Conservation (phyloP, 768 basidiomycete species). For the Lentinula aciculospora region DNA sequence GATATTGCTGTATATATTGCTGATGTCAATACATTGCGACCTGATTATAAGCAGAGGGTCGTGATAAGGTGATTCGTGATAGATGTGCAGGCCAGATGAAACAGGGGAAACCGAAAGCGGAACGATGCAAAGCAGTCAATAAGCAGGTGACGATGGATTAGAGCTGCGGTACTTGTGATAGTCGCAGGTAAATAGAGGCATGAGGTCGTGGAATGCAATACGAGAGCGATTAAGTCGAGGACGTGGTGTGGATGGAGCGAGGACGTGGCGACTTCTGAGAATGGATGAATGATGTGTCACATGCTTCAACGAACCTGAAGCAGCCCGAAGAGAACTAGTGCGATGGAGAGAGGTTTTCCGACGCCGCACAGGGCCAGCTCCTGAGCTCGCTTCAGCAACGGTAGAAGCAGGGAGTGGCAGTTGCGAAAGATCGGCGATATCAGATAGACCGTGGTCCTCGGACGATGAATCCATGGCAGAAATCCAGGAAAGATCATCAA, state of each 20-base stretch:
- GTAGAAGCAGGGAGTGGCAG: conserved; percentile 24
- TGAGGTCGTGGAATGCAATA: conserved; percentile 6
- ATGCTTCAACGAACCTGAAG: neutral
- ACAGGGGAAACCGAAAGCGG: neutral
- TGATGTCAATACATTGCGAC: conserved; percentile 1
- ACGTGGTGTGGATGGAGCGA: conserved; percentile 1
- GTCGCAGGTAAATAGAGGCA: conserved; percentile 7
- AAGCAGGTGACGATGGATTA: conserved; percentile 2
- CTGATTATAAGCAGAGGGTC: neutral
- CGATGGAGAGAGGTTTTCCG: conserved; percentile 36
- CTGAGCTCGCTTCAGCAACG: conserved; percentile 19
- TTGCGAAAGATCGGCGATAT: conserved; percentile 66
- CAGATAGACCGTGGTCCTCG: conserved; percentile 35
- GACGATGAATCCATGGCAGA: conserved; percentile 46
- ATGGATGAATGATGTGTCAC: neutral
- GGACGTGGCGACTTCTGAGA: neutral
- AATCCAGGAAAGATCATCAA: conserved; percentile 69
- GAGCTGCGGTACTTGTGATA: neutral
- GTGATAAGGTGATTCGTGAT: neutral
- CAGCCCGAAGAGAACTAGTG: conserved; percentile 6
- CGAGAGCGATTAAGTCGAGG: conserved; percentile 2
- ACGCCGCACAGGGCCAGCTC: conserved; percentile 53
- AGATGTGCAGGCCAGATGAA: neutral
- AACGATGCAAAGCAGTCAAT: conserved; percentile 3
- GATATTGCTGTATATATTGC: neutral